Evolutionary conservation across 306 rosid genomes (phyloP).

Genomic region (Cucurbita maxima): DNA sequence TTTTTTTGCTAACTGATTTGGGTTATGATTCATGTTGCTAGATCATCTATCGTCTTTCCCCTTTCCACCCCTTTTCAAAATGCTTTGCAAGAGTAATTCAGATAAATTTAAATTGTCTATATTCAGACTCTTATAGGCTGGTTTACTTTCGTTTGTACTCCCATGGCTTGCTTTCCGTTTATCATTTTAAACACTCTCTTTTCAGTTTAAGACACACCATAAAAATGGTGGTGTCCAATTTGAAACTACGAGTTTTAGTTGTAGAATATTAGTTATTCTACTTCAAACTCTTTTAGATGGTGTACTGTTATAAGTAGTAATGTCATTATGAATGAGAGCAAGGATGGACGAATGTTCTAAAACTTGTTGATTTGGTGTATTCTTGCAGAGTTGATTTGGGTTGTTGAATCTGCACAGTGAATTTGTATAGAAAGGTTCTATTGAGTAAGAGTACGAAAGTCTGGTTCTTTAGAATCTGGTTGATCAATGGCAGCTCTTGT

Average conservation of each 20-base stretch:
- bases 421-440: no score
- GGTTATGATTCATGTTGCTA: background rate
- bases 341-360: background rate
- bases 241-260: background rate
- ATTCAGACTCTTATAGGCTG: background rate
- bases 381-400: slow-evolving; percentile 11
- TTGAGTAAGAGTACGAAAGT: no score
- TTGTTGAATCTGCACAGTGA: no score
- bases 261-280: background rate
- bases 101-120: background rate
- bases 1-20: no score
- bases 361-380: background rate
- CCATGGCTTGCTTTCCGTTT: no score
- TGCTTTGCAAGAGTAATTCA: no score
- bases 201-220: background rate
- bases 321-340: background rate
- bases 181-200: no score
- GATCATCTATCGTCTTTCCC: background rate
- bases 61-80: no score
- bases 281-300: background rate
- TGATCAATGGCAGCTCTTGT: slow-evolving; percentile 68
- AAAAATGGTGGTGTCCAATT: background rate
- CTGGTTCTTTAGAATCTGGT: slow-evolving; percentile 21
- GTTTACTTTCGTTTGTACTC: no score
- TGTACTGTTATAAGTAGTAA: background rate